Percentiles rank a stretch among this genome's conserved stretches.
phyloP scores from a whole-genome alignment of 345 rosid genomes.

The Lumnitzera racemosa region DNA sequence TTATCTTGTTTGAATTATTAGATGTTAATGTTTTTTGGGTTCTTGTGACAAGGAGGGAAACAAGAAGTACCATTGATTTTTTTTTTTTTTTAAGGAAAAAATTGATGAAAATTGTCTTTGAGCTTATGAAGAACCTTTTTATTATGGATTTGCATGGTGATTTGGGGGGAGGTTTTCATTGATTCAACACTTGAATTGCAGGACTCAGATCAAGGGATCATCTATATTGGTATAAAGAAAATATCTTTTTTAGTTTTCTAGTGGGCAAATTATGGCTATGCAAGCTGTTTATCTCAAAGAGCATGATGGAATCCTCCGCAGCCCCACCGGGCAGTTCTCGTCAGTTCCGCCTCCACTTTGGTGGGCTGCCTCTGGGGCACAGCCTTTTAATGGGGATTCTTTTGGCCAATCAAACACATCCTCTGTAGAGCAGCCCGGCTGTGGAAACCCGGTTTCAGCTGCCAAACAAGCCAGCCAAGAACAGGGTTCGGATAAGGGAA shows the following conservation, averaged over 20 bases:
- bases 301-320: conserved; percentile 47
- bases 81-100: too few relatives aligned
- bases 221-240: not conserved
- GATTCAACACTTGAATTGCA: conserved; percentile 11
- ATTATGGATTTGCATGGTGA: not conserved
- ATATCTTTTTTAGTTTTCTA: conserved; percentile 1
- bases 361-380: conserved; percentile 61
- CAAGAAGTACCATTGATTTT: too few relatives aligned
- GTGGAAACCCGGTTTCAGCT: conserved; percentile 21
- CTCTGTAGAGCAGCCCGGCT: conserved; percentile 25
- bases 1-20: too few relatives aligned
- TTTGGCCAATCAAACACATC: conserved; percentile 37
- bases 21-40: too few relatives aligned
- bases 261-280: conserved; percentile 57
- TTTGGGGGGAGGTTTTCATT: not conserved
- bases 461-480: conserved; percentile 29
- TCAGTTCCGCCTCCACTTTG: conserved; percentile 45
- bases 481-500: conserved; percentile 34
- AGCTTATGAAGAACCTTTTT: not conserved
- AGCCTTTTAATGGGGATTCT: conserved; percentile 36
- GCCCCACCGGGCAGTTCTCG: conserved; percentile 38
- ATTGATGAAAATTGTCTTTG: too few relatives aligned
- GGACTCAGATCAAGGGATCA: conserved; percentile 18
- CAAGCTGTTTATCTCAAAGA: conserved; percentile 60
- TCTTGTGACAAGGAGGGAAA: too few relatives aligned